Base-by-base conservation (phyloP, 164 flowering plant genomes). In the Stephania japonica region DNA sequence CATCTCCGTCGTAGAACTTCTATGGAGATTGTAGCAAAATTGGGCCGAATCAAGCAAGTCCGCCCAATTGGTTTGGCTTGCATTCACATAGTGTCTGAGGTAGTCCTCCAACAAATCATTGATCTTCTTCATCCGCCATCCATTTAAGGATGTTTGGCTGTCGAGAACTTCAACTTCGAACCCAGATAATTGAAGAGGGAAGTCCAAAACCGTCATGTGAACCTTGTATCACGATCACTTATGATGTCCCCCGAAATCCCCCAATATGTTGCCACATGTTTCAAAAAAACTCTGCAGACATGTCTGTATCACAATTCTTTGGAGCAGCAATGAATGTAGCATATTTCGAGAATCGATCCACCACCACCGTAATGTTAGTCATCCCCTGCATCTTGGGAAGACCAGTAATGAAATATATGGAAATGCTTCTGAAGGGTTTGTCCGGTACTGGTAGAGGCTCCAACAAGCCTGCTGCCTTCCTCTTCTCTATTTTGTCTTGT, bases 241-340 rank as follows among this genome's bases (percentile, higher is more conserved):
- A 66, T 10, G 12, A 66, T 66, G 38, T 24, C 42, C 42, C 38
- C 44, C 1, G 13, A 43, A 3, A 66, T 32, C 13, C 69, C 43
- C 43, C 69, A 66, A 7, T 21, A n/a, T 13, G 27, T 66, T 11
- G 38, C 69, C 69, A 66, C 69, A 66, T 66, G 10, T 18, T 66
- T 25, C 16, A 66, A 66, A 18, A 66, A 26, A 66, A 32, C 16
- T 32, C 6, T 26, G 68, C 42, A 77, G 78, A 75, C 70, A n/a
- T n/a, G n/a, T n/a, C n/a, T n/a, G n/a, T n/a, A n/a, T n/a, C n/a
- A n/a, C n/a, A n/a, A n/a, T n/a, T n/a, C n/a, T n/a, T n/a, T n/a
- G n/a, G n/a, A n/a, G n/a, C n/a, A n/a, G n/a, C n/a, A n/a, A n/a
- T n/a, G n/a, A n/a, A n/a, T n/a, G n/a, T n/a, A n/a, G n/a, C n/a